These are phyloP conservation scores for Termitomyces bulborhizus DNA, from an alignment of 768 basidiomycete species.

Conservation along the genomic window DNA sequence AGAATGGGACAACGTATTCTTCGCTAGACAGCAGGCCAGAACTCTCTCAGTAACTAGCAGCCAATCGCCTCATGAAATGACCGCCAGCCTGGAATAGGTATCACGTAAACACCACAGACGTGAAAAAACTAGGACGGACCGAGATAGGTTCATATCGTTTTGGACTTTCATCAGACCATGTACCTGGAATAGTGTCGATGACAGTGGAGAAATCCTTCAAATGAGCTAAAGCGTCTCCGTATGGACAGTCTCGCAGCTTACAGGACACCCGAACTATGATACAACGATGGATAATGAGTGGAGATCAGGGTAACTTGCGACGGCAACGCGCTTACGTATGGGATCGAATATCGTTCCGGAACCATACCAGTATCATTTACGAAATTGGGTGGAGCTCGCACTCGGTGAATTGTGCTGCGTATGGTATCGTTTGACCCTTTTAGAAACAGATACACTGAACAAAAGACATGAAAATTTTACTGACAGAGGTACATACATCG, in stretches of 20 bases:
- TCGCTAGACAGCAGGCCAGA: background rate
- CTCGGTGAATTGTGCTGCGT: constrained; percentile 48
- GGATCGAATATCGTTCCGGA: constrained; percentile 54
- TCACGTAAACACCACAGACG: background rate
- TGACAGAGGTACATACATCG: constrained; percentile 27
- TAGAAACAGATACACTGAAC: background rate
- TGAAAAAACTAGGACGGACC: constrained; percentile 15
- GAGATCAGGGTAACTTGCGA: background rate
- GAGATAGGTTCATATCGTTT: constrained; percentile 46
- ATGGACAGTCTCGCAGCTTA: constrained; percentile 10
- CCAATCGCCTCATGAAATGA: constrained; percentile 34
- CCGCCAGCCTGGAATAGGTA: constrained; percentile 20
- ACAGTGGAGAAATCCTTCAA: constrained; percentile 32
- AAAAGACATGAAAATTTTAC: background rate
- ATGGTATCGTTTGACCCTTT: constrained; percentile 41
- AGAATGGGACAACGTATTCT: background rate
- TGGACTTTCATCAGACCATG: constrained; percentile 36
- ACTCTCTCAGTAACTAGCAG: constrained; percentile 24
- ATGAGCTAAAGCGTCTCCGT: constrained; percentile 11
- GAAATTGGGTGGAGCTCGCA: constrained; percentile 31
- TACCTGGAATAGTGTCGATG: constrained; percentile 48
- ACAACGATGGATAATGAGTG: background rate
- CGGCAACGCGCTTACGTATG: constrained; percentile 37
- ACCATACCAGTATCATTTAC: constrained; percentile 26
- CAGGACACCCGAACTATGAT: constrained; percentile 26